Base-by-base conservation (phyloP, 2,329 filamentous ascomycete genomes). In the Monosporascus sp. region DNA sequence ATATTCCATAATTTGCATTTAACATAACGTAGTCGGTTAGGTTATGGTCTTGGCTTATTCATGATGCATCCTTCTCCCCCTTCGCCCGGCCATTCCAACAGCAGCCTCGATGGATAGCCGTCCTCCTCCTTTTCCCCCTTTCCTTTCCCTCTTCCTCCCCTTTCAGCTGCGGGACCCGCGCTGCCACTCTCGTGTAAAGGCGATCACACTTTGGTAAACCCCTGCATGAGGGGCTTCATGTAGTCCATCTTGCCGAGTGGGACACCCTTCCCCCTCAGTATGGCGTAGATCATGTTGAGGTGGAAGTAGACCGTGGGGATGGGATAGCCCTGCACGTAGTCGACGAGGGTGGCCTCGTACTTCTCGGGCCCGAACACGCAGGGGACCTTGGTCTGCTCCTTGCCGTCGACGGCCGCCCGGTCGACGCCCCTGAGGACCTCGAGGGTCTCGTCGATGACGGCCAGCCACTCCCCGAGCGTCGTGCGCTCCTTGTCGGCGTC, bases 231-330 rank as follows among this genome's bases (percentile, higher is more conserved):
- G 11, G 43, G 43, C 5, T 0, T 2, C 5, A 46, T 19, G 43
- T 19, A 88, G 63, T 86, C 80, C 51, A 56, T 43, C 75, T 88
- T 88, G 37, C 83, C 83, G 20, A 89, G 17, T 0, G 74, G 70
- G 27, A 86, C 80, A 1, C 85, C 85, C 69, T 83, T 76, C 62
- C 75, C 78, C 56, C 86, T 73, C 64, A 88, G 63, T 51, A 88
- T 82, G 24, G 68, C 73, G 70, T 88, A 88, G 9, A 80, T 74
- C 14, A 76, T 84, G 3, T 67, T 75, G 16, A 81, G 59, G 64
- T 88, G 86, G 69, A 88, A 89, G 71, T 76, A 86, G 60, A 86
- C 69, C 62, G 87, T 86, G 24, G 85, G 83, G 44, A 84, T 52
- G 3, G 69, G 73, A 65, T 77, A 82, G 3, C 69, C 69, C 41